Percentiles rank a stretch among this genome's conserved stretches.
These are phyloP conservation scores for Fragaria nilgerrensis DNA, from an alignment of 306 rosid species.

Conservation along the genomic window DNA sequence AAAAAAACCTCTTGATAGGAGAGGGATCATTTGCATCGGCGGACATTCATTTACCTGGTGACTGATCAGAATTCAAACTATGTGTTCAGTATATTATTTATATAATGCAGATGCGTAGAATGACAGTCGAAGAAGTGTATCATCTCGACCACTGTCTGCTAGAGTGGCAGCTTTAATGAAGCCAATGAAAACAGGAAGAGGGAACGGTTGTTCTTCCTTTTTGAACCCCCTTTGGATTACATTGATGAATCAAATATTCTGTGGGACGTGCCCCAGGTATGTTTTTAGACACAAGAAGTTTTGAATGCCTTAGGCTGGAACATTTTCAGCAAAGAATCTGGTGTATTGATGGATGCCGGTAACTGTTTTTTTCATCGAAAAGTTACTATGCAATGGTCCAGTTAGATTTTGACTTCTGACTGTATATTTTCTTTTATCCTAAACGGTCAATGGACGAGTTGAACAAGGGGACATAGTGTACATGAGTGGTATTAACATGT, in stretches of 20 bases:
- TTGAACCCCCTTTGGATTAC: constrained; percentile 67
- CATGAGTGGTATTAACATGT: background rate
- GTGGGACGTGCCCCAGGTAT: constrained; percentile 92
- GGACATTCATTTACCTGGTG: too few relatives aligned
- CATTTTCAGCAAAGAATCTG: background rate
- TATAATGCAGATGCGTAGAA: constrained; percentile 34
- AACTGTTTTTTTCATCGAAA: background rate
- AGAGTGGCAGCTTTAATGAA: constrained; percentile 15
- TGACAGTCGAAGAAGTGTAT: constrained; percentile 28
- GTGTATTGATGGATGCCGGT: background rate
- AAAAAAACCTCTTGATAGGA: too few relatives aligned
- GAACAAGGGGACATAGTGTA: background rate
- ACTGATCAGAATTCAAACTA: too few relatives aligned
- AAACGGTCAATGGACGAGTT: background rate
- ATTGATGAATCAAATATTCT: constrained; percentile 73
- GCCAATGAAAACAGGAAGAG: constrained; percentile 31
- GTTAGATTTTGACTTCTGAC: background rate
- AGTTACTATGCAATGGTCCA: background rate
- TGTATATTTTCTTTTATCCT: too few relatives aligned
- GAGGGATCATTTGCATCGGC: too few relatives aligned
- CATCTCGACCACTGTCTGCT: constrained; percentile 14
- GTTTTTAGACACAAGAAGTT: background rate
- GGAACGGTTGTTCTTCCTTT: constrained; percentile 94
- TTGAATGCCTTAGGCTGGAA: background rate
- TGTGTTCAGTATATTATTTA: too few relatives aligned